These are phyloP conservation scores for Cryptococcus maquisensis DNA, from an alignment of 1,284 basidiomycete genomes.

Conservation along the genomic window DNA sequence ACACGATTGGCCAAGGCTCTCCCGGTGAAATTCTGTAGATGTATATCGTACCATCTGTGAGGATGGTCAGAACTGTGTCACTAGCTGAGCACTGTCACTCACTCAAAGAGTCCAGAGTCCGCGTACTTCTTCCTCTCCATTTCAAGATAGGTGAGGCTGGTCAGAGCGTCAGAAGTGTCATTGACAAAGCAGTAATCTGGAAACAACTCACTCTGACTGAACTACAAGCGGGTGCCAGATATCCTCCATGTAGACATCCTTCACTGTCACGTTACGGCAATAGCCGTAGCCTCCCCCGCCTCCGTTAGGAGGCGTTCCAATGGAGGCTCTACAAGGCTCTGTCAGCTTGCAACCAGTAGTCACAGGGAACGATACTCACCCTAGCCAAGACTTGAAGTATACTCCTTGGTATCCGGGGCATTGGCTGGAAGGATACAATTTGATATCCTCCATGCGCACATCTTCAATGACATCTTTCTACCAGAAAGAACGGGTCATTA, in stretches of 20 bases:
- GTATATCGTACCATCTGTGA: conserved; percentile 25
- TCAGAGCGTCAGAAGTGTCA: not conserved
- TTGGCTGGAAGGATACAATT: conserved; percentile 18
- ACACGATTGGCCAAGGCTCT: conserved; percentile 22
- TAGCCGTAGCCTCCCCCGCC: conserved; percentile 60
- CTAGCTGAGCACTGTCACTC: not conserved
- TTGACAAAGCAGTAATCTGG: not conserved
- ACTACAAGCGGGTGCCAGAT: conserved; percentile 25
- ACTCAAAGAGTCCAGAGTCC: conserved; percentile 27
- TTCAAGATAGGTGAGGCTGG: conserved; percentile 20
- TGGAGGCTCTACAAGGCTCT: conserved; percentile 34
- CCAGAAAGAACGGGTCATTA: not conserved
- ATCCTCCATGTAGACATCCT: conserved; percentile 49
- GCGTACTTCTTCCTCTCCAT: conserved; percentile 12
- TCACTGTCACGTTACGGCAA: conserved; percentile 54
- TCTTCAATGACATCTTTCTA: conserved; percentile 58
- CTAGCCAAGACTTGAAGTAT: conserved; percentile 65
- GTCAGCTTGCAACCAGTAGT: not conserved
- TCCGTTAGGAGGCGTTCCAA: conserved; percentile 59
- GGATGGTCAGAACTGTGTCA: not conserved
- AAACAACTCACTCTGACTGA: conserved; percentile 21
- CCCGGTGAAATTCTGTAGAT: conserved; percentile 27
- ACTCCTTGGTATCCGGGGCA: conserved; percentile 47
- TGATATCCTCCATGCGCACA: conserved; percentile 55
- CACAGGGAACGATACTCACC: conserved; percentile 28